Evolutionary conservation across 495 filamentous ascomycete genomes (phyloP), one percentile per base, ranked within the genome.

Genomic region (Neurospora sp.): DNA sequence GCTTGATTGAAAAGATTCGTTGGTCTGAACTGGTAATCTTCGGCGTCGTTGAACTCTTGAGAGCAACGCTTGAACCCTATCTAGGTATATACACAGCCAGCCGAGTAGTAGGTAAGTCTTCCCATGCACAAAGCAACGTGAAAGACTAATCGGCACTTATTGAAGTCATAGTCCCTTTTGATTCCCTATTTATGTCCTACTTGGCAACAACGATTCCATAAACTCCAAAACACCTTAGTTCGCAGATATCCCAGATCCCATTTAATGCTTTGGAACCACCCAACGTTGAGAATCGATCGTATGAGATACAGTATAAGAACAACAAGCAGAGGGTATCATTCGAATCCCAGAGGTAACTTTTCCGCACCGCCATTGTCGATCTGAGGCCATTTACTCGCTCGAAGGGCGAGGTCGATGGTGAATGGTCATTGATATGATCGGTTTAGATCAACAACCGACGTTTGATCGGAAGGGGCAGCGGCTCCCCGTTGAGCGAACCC

Each of bases 381-480:
- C n/a, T 2, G 44, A 4, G 44, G n/a, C 9, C 9, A 48, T 48
- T 48, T 20, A 20, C n/a, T 11, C 4, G 8, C 44, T n/a, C 44
- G 1, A 8, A 48, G 4, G n/a, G 8, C n/a, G n/a, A n/a, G 44
- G n/a, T 10, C 8, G 16, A 7, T 7, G 16, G 41, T 7, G 41
- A 6, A 18, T 5, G 5, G 5, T 16, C 41, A 44, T 20, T 9
- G 8, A 20, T 2, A 23, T 8, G 6, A 23, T 27, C 14, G 40
- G 35, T 16, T 76, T 2, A 85, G 11, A 82, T 59, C 10, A 83
- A 70, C 66, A 84, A 73, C 38, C 76, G 74, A 37, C 79, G 79
- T 71, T 84, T 84, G 72, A 85, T 83, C 9, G 82, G 82, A 6
- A 76, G 41, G 1, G 80, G 79, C 0, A 81, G 48, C 3, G 74